Percentiles rank a stretch among this genome's conserved stretches.
Conservation (phyloP, 352 stramenopile genomes). For the Achlya hypogyna region DNA sequence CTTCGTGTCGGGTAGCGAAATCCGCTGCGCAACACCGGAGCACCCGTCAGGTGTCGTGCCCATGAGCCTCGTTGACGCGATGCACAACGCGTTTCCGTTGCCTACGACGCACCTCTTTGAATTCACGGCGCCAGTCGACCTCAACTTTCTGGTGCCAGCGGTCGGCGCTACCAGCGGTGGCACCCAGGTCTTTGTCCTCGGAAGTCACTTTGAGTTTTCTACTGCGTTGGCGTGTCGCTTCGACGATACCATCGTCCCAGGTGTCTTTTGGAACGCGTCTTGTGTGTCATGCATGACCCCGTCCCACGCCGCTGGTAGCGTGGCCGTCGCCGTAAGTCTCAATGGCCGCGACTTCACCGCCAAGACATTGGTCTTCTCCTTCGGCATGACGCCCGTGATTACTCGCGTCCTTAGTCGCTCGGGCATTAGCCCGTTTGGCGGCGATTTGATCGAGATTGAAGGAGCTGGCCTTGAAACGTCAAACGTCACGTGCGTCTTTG, state of each 20-base stretch:
- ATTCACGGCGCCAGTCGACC: slow-evolving; percentile 35
- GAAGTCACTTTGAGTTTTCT: slow-evolving; percentile 55
- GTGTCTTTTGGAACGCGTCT: slow-evolving; percentile 50
- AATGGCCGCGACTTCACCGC: slow-evolving; percentile 60
- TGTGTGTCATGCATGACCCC: slow-evolving; percentile 51
- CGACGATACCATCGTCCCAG: slow-evolving; percentile 28
- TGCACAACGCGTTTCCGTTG: not conserved
- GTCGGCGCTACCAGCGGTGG: slow-evolving; percentile 41
- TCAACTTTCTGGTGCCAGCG: slow-evolving; percentile 37
- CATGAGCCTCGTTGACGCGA: slow-evolving; percentile 2
- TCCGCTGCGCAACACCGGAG: slow-evolving; percentile 10
- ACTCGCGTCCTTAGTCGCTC: not conserved
- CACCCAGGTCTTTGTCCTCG: slow-evolving; percentile 40
- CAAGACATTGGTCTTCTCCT: slow-evolving; percentile 32
- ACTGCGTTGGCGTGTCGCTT: slow-evolving; percentile 48
- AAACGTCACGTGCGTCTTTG: not conserved
- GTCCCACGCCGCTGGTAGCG: slow-evolving; percentile 23
- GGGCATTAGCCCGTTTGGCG: slow-evolving; percentile 1
- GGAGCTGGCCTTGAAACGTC: not conserved
- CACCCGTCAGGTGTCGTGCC: slow-evolving; percentile 15
- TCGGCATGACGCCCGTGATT: slow-evolving; percentile 31
- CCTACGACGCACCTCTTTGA: slow-evolving; percentile 35
- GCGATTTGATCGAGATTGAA: not conserved
- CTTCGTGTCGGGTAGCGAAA: slow-evolving; percentile 31
- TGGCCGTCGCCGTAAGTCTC: slow-evolving; percentile 38